phyloP scores from a whole-genome alignment of 2,329 filamentous ascomycete species.

The Ophiostoma perfectum region DNA sequence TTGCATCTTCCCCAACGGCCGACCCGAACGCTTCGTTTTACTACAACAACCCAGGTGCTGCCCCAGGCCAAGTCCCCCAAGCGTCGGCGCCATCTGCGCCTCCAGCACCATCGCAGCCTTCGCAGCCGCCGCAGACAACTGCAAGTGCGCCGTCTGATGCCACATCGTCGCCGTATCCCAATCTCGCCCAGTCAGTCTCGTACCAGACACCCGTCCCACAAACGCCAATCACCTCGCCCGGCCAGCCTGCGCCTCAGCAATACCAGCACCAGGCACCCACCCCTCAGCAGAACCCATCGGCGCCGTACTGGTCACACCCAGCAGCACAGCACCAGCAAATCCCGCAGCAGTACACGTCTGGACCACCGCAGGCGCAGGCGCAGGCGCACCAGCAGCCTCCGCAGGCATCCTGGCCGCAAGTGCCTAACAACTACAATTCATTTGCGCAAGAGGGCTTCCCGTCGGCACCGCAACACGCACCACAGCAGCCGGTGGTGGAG shows the following conservation, averaged over 20 bases:
- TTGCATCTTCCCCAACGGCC: slow-evolving; percentile 34
- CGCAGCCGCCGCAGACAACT: background rate
- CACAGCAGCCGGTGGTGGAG: slow-evolving; percentile 56
- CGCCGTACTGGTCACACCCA: slow-evolving; percentile 46
- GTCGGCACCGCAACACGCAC: slow-evolving; percentile 57
- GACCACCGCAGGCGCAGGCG: slow-evolving; percentile 39
- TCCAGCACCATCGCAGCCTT: background rate
- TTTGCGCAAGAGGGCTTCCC: slow-evolving; percentile 61
- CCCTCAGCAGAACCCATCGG: slow-evolving; percentile 10
- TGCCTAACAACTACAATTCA: slow-evolving; percentile 38
- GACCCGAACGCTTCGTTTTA: slow-evolving; percentile 57
- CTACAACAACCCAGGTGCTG: slow-evolving; percentile 40
- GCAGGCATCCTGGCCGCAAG: slow-evolving; percentile 31
- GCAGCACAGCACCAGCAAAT: slow-evolving; percentile 39
- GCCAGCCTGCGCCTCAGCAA: slow-evolving; percentile 33
- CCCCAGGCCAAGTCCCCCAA: background rate
- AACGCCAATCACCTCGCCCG: slow-evolving; percentile 16
- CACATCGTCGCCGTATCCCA: background rate
- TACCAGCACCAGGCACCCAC: slow-evolving; percentile 30
- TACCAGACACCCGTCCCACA: background rate
- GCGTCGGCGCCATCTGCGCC: background rate
- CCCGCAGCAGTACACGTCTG: slow-evolving; percentile 29
- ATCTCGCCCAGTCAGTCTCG: background rate
- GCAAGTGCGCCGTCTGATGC: background rate
- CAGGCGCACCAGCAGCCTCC: slow-evolving; percentile 34